Conservation (phyloP, 352 stramenopile species). For the Globisporangium paroecandrum region DNA sequence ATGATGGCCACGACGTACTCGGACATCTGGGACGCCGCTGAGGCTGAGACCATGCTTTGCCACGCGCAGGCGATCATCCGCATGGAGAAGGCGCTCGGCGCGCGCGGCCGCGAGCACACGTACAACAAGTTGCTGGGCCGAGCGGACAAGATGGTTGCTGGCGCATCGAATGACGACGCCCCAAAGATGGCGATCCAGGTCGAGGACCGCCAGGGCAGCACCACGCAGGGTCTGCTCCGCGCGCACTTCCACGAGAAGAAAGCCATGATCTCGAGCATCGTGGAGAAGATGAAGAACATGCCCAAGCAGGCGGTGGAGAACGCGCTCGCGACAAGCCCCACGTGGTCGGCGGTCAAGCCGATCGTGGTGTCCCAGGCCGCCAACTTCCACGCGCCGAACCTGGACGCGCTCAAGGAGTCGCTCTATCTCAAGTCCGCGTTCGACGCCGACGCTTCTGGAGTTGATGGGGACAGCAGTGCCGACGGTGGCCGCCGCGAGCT, state of each 20-base stretch:
- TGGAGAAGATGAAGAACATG: conserved; percentile 17
- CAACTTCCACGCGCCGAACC: conserved; percentile 14
- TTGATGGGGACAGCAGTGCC: background rate
- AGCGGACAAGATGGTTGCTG: background rate
- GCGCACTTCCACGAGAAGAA: conserved; percentile 8
- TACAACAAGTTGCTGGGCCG: conserved; percentile 32
- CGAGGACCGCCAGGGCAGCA: conserved; percentile 10
- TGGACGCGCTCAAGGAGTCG: conserved; percentile 15
- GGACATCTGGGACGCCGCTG: conserved; percentile 19
- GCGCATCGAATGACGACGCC: background rate
- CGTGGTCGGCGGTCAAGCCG: conserved; percentile 13
- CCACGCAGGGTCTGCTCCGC: background rate
- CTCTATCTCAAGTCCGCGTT: conserved; percentile 22
- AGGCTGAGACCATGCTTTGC: conserved; percentile 15
- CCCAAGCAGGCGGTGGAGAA: conserved; percentile 13
- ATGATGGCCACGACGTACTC: conserved; percentile 36
- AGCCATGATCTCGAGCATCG: conserved; percentile 17
- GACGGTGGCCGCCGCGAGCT: conserved; percentile 1
- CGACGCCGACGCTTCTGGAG: conserved; percentile 1
- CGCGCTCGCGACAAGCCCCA: conserved; percentile 9
- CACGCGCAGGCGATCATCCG: conserved; percentile 22
- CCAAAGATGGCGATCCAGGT: background rate
- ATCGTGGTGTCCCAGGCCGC: conserved; percentile 8
- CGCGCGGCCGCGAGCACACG: conserved; percentile 30
- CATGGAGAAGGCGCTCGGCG: conserved; percentile 21